A percentile compares a stretch with the other conserved stretches of the same genome.
phyloP scores from a whole-genome alignment of 106 monocot genomes.

The Acorus gramineus region DNA sequence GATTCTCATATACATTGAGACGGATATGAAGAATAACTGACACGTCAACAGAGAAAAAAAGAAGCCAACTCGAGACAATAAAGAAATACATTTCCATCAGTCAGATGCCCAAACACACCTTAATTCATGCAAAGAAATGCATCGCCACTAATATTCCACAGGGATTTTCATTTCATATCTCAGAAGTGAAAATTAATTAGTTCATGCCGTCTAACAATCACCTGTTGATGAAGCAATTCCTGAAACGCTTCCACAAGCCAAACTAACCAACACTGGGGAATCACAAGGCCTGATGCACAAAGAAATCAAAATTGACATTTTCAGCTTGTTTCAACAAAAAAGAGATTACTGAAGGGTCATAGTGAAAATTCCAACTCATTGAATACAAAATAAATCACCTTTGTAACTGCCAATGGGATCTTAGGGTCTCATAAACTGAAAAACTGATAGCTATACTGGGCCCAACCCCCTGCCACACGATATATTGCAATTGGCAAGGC shows the following conservation, averaged over 20 bases:
- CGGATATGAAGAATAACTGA: too few relatives aligned
- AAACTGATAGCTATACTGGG: slow-evolving; percentile 91
- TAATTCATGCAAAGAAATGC: too few relatives aligned
- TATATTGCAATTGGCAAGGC: slow-evolving; percentile 6
- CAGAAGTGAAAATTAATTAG: neutral
- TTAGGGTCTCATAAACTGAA: slow-evolving; percentile 72
- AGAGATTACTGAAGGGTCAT: neutral
- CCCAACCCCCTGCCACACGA: slow-evolving; percentile 64
- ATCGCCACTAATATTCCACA: too few relatives aligned
- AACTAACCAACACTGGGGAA: slow-evolving; percentile 48
- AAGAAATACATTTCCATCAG: too few relatives aligned
- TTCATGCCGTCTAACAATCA: slow-evolving; percentile 8
- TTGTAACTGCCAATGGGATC: slow-evolving; percentile 52
- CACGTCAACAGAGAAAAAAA: too few relatives aligned
- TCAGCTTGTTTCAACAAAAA: too few relatives aligned
- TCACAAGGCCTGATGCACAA: slow-evolving; percentile 53
- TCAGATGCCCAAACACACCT: too few relatives aligned
- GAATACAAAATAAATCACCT: slow-evolving; percentile 36
- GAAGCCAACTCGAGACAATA: too few relatives aligned
- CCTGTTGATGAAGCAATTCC: slow-evolving; percentile 93
- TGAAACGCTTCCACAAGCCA: slow-evolving; percentile 79
- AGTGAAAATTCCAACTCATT: neutral
- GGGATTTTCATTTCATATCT: too few relatives aligned
- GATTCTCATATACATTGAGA: too few relatives aligned
- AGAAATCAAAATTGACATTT: neutral